Conservation (phyloP, 106 monocot species). For the Iris macrosiphon region DNA sequence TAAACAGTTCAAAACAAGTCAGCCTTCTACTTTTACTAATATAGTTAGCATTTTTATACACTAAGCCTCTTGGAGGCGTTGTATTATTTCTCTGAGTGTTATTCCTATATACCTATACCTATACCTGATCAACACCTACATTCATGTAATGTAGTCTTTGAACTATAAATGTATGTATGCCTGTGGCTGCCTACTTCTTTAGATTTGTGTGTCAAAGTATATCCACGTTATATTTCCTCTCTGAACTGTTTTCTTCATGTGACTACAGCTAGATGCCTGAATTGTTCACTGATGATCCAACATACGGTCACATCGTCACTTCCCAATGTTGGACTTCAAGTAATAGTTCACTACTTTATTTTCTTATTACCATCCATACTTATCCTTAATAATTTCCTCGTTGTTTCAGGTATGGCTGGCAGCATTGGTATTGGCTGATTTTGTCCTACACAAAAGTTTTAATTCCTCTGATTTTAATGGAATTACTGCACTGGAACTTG, state of each 20-base stretch:
- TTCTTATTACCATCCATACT: neutral
- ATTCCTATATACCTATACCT: no score
- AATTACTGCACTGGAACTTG: conserved; percentile 74
- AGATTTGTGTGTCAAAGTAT: no score
- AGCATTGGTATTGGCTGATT: conserved; percentile 69
- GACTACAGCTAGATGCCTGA: conserved; percentile 31
- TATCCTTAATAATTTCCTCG: neutral
- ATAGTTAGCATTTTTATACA: no score
- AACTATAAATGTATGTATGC: no score
- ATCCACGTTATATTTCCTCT: no score
- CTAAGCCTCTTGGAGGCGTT: no score
- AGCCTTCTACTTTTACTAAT: no score
- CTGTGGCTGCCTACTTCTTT: no score
- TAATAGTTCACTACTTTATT: conserved; percentile 9
- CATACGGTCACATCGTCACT: conserved; percentile 84
- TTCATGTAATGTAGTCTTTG: no score
- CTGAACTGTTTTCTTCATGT: neutral
- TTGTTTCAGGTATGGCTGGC: conserved; percentile 84
- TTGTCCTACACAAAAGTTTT: conserved; percentile 52
- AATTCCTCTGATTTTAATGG: conserved; percentile 63
- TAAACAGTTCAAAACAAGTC: no score
- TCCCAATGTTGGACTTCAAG: conserved; percentile 82
- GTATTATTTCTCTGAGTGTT: no score
- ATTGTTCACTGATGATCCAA: conserved; percentile 43
- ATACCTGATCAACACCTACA: no score